These are phyloP conservation scores for Pseudogymnoascus sp. DNA, from an alignment of 2,329 filamentous ascomycete species.

Conservation along the genomic window DNA sequence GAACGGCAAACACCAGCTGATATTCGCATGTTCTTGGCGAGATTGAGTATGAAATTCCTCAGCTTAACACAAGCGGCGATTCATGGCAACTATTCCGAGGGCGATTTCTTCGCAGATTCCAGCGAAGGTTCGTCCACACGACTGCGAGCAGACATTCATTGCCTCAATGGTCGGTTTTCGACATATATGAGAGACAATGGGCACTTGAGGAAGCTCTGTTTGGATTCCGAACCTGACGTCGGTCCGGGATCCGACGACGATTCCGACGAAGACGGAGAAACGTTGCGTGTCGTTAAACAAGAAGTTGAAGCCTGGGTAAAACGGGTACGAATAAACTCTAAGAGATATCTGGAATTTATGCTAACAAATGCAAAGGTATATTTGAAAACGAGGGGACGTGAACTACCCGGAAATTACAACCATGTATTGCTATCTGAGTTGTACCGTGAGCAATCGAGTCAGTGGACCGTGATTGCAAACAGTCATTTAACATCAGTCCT, in stretches of 20 bases:
- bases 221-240: no score
- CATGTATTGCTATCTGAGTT: conserved; percentile 30
- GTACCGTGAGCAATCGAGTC: conserved; percentile 28
- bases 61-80: conserved; percentile 23
- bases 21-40: conserved; percentile 16
- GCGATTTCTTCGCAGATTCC: conserved; percentile 10
- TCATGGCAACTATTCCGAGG: conserved; percentile 19
- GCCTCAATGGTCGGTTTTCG: no score
- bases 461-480: conserved; percentile 24
- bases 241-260: not conserved
- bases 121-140: no score
- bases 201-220: conserved; percentile 9
- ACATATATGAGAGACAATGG: no score
- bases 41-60: conserved; percentile 23
- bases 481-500: conserved; percentile 15
- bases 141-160: no score
- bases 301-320: conserved; percentile 12
- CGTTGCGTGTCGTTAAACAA: not conserved
- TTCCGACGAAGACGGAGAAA: not conserved
- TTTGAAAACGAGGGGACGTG: conserved; percentile 21
- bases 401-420: conserved; percentile 31
- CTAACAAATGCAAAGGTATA: conserved; percentile 16
- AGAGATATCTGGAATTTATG: not conserved
- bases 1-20: no score
- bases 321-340: conserved; percentile 9